Evolutionary conservation across 108 stramenopile genomes (phyloP), one percentile per base, ranked within the genome.

Genomic region (Conticribra guillardii): DNA sequence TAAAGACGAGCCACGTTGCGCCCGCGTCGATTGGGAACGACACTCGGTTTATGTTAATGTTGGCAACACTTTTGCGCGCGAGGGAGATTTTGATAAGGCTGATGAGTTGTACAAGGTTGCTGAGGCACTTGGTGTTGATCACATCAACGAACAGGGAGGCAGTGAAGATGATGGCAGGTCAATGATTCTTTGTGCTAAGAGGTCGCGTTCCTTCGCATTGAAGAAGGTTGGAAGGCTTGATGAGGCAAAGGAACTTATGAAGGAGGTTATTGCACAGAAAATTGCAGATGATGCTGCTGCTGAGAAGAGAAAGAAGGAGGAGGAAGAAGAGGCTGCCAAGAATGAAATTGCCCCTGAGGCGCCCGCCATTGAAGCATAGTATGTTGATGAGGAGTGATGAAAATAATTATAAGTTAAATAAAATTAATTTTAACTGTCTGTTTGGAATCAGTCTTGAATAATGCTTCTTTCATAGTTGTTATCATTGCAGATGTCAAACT

Each of bases 11-110:
- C 90, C 90, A 56, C 82, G 95, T 23, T 92, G 87, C 60, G 84
- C 89, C 34, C 90, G 95, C 49, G 80, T 93, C 18, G 95, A 96
- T 64, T 96, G 95, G 95, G 95, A 96, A 64, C 76, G 94, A 21
- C 84, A 77, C 57, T 91, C 91, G 8, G 67, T 92, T 45, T 82
- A 79, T 59, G 80, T 96, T 32, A 96, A 96, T 73, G 90, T 96
- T 63, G 95, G 95, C 53, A 93, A 96, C 71, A 91, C 95, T 0
- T 89, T 63, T 73, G 89, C 86, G 21, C 77, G 90, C 18, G 62
- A 76, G 45, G 95, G 92, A 32, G 67, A 93, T 57, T 91, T 76
- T 67, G 89, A 71, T 9, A 81, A 79, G 55, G 95, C 92, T 4
- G 68, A 89, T 57, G 87, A 85, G 59, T 67, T 82, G 31, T 96